phyloP scores from a whole-genome alignment of 108 stramenopile species.

The Aurantiochytrium sp. region DNA sequence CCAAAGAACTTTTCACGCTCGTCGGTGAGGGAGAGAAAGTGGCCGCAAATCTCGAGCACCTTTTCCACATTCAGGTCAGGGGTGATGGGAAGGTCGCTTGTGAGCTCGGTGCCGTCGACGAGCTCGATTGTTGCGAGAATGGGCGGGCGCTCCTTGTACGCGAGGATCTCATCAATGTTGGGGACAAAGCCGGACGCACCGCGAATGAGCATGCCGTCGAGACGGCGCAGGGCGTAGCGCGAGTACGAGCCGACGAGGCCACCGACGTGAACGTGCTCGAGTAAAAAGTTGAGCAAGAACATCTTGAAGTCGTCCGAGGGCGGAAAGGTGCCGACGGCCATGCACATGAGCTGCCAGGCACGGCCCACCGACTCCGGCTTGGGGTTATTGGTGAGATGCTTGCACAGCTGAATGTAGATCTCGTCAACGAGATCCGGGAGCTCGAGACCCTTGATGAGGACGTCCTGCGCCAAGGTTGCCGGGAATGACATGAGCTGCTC shows the following conservation, averaged over 20 bases:
- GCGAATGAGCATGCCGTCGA: conserved; percentile 53
- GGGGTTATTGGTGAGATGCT: conserved; percentile 58
- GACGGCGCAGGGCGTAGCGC: conserved; percentile 49
- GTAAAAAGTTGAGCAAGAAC: conserved; percentile 54
- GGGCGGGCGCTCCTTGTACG: conserved; percentile 63
- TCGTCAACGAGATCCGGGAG: conserved; percentile 50
- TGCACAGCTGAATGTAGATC: conserved; percentile 54
- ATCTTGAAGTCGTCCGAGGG: conserved; percentile 53
- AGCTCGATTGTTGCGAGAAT: conserved; percentile 57
- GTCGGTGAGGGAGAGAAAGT: conserved; percentile 49
- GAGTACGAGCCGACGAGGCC: conserved; percentile 55
- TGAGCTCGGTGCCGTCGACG: conserved; percentile 51
- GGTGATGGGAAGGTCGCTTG: conserved; percentile 57
- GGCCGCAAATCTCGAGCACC: conserved; percentile 55
- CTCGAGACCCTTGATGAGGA: conserved; percentile 55
- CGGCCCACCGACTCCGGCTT: conserved; percentile 43
- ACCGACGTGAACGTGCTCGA: conserved; percentile 36
- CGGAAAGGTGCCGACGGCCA: conserved; percentile 59
- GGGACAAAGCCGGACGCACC: conserved; percentile 56
- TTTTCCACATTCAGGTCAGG: conserved; percentile 60
- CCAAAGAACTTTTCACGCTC: conserved; percentile 42
- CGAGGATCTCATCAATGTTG: conserved; percentile 53
- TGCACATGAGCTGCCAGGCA: conserved; percentile 65
- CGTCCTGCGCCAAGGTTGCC: conserved; percentile 57
- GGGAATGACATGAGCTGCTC: conserved; percentile 62